Percentiles rank a stretch among this genome's conserved stretches.
phyloP scores from a whole-genome alignment of 495 filamentous ascomycete genomes.

The Neurospora terricola region DNA sequence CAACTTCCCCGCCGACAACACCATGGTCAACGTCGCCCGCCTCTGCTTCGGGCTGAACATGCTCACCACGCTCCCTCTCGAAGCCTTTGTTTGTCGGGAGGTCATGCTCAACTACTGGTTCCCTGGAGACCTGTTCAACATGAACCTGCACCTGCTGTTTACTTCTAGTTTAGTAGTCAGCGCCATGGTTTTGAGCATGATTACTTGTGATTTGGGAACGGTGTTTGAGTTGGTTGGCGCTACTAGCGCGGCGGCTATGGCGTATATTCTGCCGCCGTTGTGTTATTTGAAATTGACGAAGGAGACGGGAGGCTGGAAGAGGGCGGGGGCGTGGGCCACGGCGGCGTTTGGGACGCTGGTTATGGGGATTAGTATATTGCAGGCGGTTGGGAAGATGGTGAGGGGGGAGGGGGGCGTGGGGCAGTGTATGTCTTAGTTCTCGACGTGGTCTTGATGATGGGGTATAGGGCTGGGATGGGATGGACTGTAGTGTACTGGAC shows the following conservation, averaged over 20 bases:
- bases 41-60: constrained; percentile 96
- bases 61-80: constrained; percentile 91
- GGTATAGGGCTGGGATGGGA: constrained; percentile 1
- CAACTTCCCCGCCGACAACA: constrained; percentile 85
- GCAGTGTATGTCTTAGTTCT: too few relatives aligned
- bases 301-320: constrained; percentile 49
- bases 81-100: constrained; percentile 94
- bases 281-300: constrained; percentile 89
- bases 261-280: constrained; percentile 88
- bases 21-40: constrained; percentile 86
- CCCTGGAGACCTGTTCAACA: constrained; percentile 63
- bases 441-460: too few relatives aligned
- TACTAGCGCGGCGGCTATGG: constrained; percentile 84
- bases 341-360: constrained; percentile 71
- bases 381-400: constrained; percentile 60
- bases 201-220: constrained; percentile 86
- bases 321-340: constrained; percentile 55
- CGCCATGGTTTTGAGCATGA: constrained; percentile 64
- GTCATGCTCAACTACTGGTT: constrained; percentile 95
- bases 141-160: constrained; percentile 77
- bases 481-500: background rate
- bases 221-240: constrained; percentile 95
- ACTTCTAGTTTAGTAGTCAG: constrained; percentile 67
- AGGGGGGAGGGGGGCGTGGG: constrained; percentile 24
- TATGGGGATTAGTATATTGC: constrained; percentile 72